These are phyloP conservation scores for Marasmius oreades DNA, from an alignment of 1,284 basidiomycete genomes.

Conservation along the genomic window DNA sequence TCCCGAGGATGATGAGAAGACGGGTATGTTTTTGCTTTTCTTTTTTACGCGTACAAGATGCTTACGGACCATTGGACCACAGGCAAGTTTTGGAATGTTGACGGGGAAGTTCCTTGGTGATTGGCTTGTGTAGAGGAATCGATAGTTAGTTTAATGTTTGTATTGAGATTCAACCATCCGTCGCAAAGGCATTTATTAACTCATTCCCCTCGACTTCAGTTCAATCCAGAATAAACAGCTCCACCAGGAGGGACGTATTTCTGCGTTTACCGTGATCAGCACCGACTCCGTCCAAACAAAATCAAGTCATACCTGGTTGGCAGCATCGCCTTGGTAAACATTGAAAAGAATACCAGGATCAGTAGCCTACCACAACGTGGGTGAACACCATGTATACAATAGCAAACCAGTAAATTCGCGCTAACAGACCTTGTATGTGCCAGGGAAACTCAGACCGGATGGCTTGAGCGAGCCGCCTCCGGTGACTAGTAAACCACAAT, in stretches of 20 bases:
- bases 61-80: not conserved
- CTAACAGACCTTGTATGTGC: constrained; percentile 26
- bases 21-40: not conserved
- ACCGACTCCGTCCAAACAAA: not conserved
- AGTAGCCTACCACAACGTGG: constrained; percentile 20
- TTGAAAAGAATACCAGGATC: constrained; percentile 35
- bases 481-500: constrained; percentile 20
- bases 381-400: no score
- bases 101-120: constrained; percentile 4
- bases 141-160: no score
- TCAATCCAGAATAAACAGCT: constrained; percentile 1
- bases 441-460: constrained; percentile 34
- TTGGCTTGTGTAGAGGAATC: not conserved
- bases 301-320: constrained; percentile 24
- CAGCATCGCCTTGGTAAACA: constrained; percentile 32
- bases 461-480: constrained; percentile 31
- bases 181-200: no score
- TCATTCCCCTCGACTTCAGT: not conserved
- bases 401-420: no score
- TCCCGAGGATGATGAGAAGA: constrained; percentile 26
- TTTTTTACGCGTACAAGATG: not conserved
- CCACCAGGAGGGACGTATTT: constrained; percentile 30
- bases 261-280: constrained; percentile 9
- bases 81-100: not conserved
- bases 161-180: no score